These are phyloP conservation scores for Backusella australiensis DNA, from an alignment of 192 early-diverging fungal genomes.

Conservation along the genomic window DNA sequence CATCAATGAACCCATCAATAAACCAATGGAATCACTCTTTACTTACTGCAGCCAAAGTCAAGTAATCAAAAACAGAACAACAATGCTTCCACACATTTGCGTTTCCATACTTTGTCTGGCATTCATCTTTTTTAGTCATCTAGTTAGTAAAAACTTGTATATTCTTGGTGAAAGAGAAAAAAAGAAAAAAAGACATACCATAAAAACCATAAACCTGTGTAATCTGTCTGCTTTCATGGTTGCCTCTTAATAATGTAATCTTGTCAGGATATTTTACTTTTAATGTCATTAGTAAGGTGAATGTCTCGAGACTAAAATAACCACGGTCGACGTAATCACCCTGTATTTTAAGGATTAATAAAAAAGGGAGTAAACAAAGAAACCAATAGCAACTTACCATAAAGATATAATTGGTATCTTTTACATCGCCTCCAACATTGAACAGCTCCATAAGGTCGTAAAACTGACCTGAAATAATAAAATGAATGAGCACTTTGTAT, in stretches of 20 bases:
- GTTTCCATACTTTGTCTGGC: conserved; percentile 92
- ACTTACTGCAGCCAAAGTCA: conserved; percentile 87
- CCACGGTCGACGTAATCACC: conserved; percentile 99
- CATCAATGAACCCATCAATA: background rate
- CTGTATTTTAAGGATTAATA: conserved; percentile 31
- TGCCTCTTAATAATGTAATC: conserved; percentile 92
- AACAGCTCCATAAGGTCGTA: conserved; percentile 96
- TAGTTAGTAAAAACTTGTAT: too few relatives aligned
- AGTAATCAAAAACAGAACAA: conserved; percentile 90
- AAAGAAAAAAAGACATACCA: conserved; percentile 42
- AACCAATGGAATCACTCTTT: background rate
- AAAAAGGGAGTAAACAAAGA: background rate
- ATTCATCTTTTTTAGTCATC: conserved; percentile 65
- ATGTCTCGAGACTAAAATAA: conserved; percentile 96
- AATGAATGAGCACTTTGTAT: background rate
- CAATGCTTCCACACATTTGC: conserved; percentile 96
- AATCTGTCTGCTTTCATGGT: conserved; percentile 96
- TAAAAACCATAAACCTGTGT: conserved; percentile 97
- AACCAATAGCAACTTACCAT: conserved; percentile 60
- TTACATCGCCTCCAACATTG: conserved; percentile 91
- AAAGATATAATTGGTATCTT: conserved; percentile 95
- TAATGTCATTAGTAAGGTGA: conserved; percentile 87
- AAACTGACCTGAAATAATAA: conserved; percentile 67
- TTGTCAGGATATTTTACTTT: conserved; percentile 98
- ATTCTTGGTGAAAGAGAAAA: too few relatives aligned